Evolutionary conservation across 2,329 filamentous ascomycete genomes (phyloP), one percentile per base, ranked within the genome.

Genomic region (Cytospora chrysosperma): DNA sequence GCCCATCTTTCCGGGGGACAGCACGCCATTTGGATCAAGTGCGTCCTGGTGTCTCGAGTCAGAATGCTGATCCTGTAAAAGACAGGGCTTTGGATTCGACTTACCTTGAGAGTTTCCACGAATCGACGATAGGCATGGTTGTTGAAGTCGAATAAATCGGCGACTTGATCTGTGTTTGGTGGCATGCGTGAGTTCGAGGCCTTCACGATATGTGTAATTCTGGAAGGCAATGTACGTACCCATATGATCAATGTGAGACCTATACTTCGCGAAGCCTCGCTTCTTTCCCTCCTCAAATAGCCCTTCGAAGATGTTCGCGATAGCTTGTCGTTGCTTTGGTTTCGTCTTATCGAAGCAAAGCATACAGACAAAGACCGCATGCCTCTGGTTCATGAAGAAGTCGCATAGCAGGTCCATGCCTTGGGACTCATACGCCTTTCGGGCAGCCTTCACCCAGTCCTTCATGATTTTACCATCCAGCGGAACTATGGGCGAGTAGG

Each of bases 311-410:
- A 77, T 65, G 40, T 64, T 70, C 50, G 75, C 68, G 37, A 80
- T 74, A 17, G 73, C 71, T 40, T 69, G 65, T 13, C 76, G 73
- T 64, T 80, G 76, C 61, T 70, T 70, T 4, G 70, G 65, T 56
- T 77, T 76, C 3, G 74, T 77, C 69, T 81, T 79, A 67, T 81
- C 79, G 63, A 79, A 81, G 5, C 75, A 76, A 62, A 80, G 77
- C 78, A 81, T 81, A 64, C 79, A 79, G 65, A 80, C 77, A 51
- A 80, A 75, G 37, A 81, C 77, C 10, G 79, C 75, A 54, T 80
- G 77, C 1, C 77, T 71, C 65, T 81, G 77, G 56, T 79, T 75
- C 77, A 82, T 79, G 70, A 81, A 81, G 70, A 81, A 81, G 62
- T 81, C 79, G 64, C 77, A 78, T 64, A 78, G 74, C 26, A 80